Evolutionary conservation across 768 basidiomycete species (phyloP), one percentile per base, ranked within the genome.

Genomic region (Russula lepida): DNA sequence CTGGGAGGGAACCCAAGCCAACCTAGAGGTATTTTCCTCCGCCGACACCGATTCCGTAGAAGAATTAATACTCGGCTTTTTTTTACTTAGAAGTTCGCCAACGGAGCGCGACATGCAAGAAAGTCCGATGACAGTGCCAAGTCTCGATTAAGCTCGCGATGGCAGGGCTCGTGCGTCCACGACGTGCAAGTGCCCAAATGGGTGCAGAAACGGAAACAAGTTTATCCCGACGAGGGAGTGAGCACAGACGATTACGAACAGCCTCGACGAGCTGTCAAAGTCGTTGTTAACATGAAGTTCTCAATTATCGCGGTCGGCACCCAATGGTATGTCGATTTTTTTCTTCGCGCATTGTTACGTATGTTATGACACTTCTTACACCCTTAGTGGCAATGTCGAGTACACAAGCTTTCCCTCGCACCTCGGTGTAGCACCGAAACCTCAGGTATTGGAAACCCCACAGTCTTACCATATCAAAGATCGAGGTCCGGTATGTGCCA

Each of bases 251-350:
- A 71, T 25, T 91, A 88, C 64, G 72, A 81, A 28, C 86, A 89
- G 66, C 86, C 87, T 8, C 78, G 81, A 33, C 80, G 84, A 30
- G 88, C 86, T 4, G 79, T 83, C 39, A 75, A 75, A 11, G 76
- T 89, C 9, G 84, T 86, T 4, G 75, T 93, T 64, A 95, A 95
- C 69, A 75, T 76, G 23, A 86, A 83, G 69, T 94, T 95, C 69
- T 93, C 91, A 30, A 68, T 95, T 35, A 76, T 92, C 58, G 91
- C 91, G 8, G 77, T 93, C 32, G 94, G 94, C 11, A 90, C 85
- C 6, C 73, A 77, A 23, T 79, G 84, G 92, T 89, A 60, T 32
- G 67, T 55, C 25, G 25, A 25, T 17, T 8, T 39, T 8, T 59
- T 15, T 35, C 33, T 17, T n/a, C 12, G 19, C 19, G 17, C 19